phyloP scores from a whole-genome alignment of 257 asterid genomes.

The Solanum chaucha region DNA sequence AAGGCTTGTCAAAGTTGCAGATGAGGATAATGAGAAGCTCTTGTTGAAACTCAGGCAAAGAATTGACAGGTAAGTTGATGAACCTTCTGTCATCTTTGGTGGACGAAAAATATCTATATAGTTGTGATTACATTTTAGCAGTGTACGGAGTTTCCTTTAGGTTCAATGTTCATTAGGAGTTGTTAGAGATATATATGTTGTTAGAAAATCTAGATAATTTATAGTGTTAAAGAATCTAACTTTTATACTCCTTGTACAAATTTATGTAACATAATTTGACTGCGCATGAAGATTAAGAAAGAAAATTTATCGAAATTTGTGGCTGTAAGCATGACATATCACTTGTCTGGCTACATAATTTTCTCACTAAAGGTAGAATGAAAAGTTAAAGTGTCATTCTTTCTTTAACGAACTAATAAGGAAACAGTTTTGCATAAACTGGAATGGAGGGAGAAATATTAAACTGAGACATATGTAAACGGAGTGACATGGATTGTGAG shows the following conservation, averaged over 20 bases:
- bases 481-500: not conserved
- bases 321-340: not conserved
- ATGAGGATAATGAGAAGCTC: slow-evolving; percentile 67
- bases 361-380: not conserved
- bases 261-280: not conserved
- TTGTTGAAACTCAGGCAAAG: slow-evolving; percentile 42
- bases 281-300: not conserved
- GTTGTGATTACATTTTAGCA: not conserved
- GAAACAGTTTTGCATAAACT: not conserved
- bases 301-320: not conserved
- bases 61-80: slow-evolving; percentile 30
- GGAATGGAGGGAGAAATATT: not conserved
- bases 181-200: not conserved
- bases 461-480: not conserved
- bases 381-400: not conserved
- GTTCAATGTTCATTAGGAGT: not conserved
- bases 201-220: not conserved
- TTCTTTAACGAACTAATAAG: not conserved
- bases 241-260: not conserved
- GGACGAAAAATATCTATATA: not conserved
- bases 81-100: not conserved
- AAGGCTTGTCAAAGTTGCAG: slow-evolving; percentile 40
- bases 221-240: not conserved
- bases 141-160: not conserved
- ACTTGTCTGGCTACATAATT: not conserved